phyloP scores from a whole-genome alignment of 2,329 filamentous ascomycete genomes.

The Cladosporium sphaerospermum region DNA sequence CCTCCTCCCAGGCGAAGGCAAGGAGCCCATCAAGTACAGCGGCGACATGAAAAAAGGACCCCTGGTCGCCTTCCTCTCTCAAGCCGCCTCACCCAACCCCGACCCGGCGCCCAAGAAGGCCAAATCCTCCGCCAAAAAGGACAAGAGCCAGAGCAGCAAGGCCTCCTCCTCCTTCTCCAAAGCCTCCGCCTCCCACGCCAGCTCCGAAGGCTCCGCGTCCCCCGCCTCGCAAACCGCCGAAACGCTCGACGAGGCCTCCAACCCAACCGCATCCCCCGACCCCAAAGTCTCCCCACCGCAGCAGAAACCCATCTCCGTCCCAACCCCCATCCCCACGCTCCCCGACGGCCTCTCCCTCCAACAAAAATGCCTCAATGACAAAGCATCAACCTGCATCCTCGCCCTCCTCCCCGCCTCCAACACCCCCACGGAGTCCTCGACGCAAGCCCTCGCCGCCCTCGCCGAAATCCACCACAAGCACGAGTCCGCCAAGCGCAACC shows the following conservation, averaged over 20 bases:
- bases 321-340: conserved; percentile 61
- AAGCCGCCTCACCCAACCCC: conserved; percentile 71
- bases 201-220: conserved; percentile 42
- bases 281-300: conserved; percentile 38
- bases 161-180: conserved; percentile 45
- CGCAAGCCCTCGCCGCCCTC: conserved; percentile 51
- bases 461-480: conserved; percentile 73
- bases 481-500: conserved; percentile 54
- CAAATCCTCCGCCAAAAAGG: conserved; percentile 38
- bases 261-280: conserved; percentile 50
- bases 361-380: conserved; percentile 65
- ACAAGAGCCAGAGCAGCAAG: conserved; percentile 38
- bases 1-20: conserved; percentile 65
- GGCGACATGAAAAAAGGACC: conserved; percentile 80
- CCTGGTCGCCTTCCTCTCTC: conserved; percentile 75
- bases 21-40: conserved; percentile 65
- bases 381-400: conserved; percentile 77
- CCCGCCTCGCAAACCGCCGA: conserved; percentile 46
- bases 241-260: conserved; percentile 41
- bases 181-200: conserved; percentile 47
- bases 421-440: conserved; percentile 32
- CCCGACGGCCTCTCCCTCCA: conserved; percentile 58
- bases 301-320: conserved; percentile 43
- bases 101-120: conserved; percentile 54
- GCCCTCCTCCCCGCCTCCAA: conserved; percentile 58